phyloP scores from a whole-genome alignment of 352 stramenopile genomes.

The Peronospora tabacina region DNA sequence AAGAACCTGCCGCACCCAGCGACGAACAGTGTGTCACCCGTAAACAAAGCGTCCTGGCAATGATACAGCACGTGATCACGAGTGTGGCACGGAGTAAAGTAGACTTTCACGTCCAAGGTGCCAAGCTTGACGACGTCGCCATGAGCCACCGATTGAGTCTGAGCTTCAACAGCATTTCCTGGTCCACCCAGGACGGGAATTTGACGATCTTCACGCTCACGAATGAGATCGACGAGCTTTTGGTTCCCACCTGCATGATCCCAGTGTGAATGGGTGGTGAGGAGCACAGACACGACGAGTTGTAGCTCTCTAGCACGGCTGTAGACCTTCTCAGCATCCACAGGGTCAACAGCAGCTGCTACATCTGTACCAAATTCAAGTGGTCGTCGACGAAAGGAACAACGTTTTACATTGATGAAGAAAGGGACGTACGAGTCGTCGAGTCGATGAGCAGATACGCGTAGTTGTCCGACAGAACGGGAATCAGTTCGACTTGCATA shows the following conservation, averaged over 20 bases:
- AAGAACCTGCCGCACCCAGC: conserved; percentile 88
- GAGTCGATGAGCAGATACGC: conserved; percentile 82
- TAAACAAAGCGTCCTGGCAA: conserved; percentile 77
- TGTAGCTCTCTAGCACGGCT: conserved; percentile 43
- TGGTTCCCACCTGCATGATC: conserved; percentile 88
- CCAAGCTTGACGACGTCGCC: conserved; percentile 68
- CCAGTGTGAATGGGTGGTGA: conserved; percentile 89
- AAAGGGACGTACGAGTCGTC: conserved; percentile 23
- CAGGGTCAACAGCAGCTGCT: conserved; percentile 82
- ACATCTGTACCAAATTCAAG: conserved; percentile 22
- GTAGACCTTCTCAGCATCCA: conserved; percentile 77
- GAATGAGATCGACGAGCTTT: conserved; percentile 48
- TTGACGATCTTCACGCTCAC: conserved; percentile 22
- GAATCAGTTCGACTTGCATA: conserved; percentile 72
- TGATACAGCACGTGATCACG: conserved; percentile 81
- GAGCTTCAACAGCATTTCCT: conserved; percentile 59
- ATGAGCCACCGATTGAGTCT: conserved; percentile 51
- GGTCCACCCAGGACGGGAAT: conserved; percentile 69
- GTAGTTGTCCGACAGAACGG: conserved; percentile 90
- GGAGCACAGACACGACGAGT: conserved; percentile 74
- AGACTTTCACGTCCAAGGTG: conserved; percentile 37
- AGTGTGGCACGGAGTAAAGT: conserved; percentile 90
- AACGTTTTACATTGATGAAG: not conserved
- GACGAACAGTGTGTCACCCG: conserved; percentile 89
- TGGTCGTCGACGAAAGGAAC: not conserved